phyloP scores from a whole-genome alignment of 176 grass and related monocot genomes.

The Zea mays region Zm-B73-REFERENCE-NAM-5.0 NC_050097.1:178334501-178335000 shows the following conservation, averaged over 20 bases:
- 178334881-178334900: conserved; percentile 13
- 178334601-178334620: background rate
- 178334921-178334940: conserved; percentile 64
- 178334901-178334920: conserved; percentile 35
- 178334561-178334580: conserved; percentile 76
- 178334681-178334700: no score
- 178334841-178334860: conserved; percentile 86
- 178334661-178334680: no score
- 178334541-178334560: conserved; percentile 32
- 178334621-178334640: no score
- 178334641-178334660: no score
- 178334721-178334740: no score
- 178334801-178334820: conserved; percentile 71
- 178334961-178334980: conserved; percentile 94
- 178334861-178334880: conserved; percentile 53
- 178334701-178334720: no score
- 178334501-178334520: background rate
- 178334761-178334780: conserved; percentile 97
- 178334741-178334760: no score
- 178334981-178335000: no score
- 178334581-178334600: background rate
- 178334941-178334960: conserved; percentile 91
- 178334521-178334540: conserved; percentile 41
- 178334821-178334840: conserved; percentile 81
- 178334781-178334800: conserved; percentile 92